Percentiles rank a stretch among this genome's conserved stretches.
Evolutionary conservation across 371 early-diverging fungal genomes (phyloP).

Genomic region (Lichtheimia ramosa): DNA sequence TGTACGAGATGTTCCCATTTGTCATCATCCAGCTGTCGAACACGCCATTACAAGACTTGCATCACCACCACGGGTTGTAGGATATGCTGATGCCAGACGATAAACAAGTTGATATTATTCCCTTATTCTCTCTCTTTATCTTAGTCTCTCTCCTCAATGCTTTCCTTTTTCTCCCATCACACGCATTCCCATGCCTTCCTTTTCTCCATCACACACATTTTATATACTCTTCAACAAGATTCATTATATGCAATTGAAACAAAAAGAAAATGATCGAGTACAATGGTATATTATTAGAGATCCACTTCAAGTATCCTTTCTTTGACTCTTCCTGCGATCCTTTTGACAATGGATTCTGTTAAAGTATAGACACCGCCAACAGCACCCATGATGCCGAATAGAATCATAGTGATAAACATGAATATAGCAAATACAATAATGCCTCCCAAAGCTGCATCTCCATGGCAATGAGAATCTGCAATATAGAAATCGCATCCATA

Average conservation of each 20-base stretch:
- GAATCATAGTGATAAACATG: constrained; percentile 11
- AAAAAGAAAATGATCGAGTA: too few relatives aligned
- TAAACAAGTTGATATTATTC: constrained; percentile 8
- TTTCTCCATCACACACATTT: neutral
- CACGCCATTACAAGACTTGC: constrained; percentile 21
- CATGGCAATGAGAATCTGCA: constrained; percentile 22
- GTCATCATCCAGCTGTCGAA: constrained; percentile 30
- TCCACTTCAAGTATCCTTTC: constrained; percentile 20
- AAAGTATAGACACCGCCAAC: constrained; percentile 23
- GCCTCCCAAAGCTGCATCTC: constrained; percentile 27
- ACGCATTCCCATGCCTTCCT: neutral
- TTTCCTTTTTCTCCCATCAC: constrained; percentile 1
- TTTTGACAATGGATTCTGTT: constrained; percentile 20
- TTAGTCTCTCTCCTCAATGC: neutral
- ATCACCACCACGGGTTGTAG: constrained; percentile 36
- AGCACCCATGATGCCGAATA: constrained; percentile 29
- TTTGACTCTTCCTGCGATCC: constrained; percentile 20
- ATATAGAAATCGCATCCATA: constrained; percentile 16
- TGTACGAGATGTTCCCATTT: constrained; percentile 18
- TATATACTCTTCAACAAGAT: too few relatives aligned
- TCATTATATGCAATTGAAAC: too few relatives aligned
- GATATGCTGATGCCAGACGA: constrained; percentile 27
- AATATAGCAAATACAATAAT: constrained; percentile 19
- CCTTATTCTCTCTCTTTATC: neutral
- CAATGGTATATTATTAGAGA: neutral